Percentiles rank a stretch among this genome's conserved stretches.
phyloP scores from a whole-genome alignment of 805 yeast species.

The Pichia deserticola region DNA sequence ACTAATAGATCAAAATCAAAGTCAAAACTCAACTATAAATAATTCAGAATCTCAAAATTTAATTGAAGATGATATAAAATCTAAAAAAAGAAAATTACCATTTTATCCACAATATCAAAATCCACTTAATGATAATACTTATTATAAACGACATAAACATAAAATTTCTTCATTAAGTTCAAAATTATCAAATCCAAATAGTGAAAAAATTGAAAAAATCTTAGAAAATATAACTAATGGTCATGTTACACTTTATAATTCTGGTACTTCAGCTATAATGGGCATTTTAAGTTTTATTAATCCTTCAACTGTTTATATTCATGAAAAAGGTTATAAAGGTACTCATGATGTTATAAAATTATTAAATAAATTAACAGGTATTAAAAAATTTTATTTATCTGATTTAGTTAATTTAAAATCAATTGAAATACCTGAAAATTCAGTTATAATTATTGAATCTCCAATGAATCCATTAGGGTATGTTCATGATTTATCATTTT shows the following conservation, averaged over 20 bases:
- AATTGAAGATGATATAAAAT: not conserved
- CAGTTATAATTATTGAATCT: conserved; percentile 43
- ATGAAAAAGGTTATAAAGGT: conserved; percentile 44
- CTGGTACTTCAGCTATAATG: conserved; percentile 46
- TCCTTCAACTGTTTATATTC: conserved; percentile 38
- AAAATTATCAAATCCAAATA: conserved; percentile 39
- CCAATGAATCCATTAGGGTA: conserved; percentile 49
- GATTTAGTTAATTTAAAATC: conserved; percentile 24
- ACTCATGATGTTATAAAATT: conserved; percentile 41
- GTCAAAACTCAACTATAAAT: not conserved
- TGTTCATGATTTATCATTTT: conserved; percentile 34
- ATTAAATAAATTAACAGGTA: conserved; percentile 35
- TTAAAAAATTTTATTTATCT: conserved; percentile 30
- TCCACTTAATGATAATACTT: conserved; percentile 17
- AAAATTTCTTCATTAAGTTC: conserved; percentile 31
- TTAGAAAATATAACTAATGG: conserved; percentile 38
- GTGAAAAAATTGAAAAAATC: conserved; percentile 40
- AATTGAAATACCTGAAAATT: conserved; percentile 31
- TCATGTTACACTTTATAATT: conserved; percentile 39
- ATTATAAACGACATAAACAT: conserved; percentile 10
- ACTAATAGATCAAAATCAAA: not conserved
- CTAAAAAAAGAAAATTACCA: conserved; percentile 12
- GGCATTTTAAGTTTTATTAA: conserved; percentile 41
- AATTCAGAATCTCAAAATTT: not conserved
- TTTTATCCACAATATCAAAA: conserved; percentile 21